These are phyloP conservation scores for Fistulinella cinereoalba DNA, from an alignment of 1,284 basidiomycete genomes.

Conservation along the genomic window DNA sequence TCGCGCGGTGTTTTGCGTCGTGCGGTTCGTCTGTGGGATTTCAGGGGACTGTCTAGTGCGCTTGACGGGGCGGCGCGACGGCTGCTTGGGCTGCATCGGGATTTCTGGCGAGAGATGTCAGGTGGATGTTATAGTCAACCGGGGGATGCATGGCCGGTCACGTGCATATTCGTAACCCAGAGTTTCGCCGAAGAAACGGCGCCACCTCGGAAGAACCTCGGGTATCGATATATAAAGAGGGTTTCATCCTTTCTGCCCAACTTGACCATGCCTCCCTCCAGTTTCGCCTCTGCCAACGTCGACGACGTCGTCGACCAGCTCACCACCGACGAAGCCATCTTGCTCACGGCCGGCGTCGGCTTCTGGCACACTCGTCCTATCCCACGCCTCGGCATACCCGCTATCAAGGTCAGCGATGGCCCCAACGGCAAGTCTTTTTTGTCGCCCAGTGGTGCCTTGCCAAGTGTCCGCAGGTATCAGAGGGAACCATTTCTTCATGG, in stretches of 20 bases:
- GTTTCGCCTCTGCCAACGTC: slow-evolving; percentile 63
- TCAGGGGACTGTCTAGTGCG: slow-evolving; percentile 15
- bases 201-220: slow-evolving; percentile 21
- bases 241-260: too few species aligned
- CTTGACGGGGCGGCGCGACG: slow-evolving; percentile 17
- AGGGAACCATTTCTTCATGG: slow-evolving; percentile 63
- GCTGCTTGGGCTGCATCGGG: slow-evolving; percentile 3
- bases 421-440: slow-evolving; percentile 52
- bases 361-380: slow-evolving; percentile 74
- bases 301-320: slow-evolving; percentile 59
- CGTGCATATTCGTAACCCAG: too few species aligned
- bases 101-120: slow-evolving; percentile 21
- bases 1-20: slow-evolving; percentile 4
- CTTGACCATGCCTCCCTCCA: slow-evolving; percentile 71
- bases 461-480: slow-evolving; percentile 36
- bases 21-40: slow-evolving; percentile 7
- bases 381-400: slow-evolving; percentile 63
- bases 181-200: too few species aligned
- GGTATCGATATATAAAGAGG: too few species aligned
- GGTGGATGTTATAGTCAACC: too few species aligned
- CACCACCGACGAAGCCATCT: slow-evolving; percentile 69
- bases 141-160: slow-evolving; percentile 9
- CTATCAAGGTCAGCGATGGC: slow-evolving; percentile 75
- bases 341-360: slow-evolving; percentile 67
- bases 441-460: not conserved